A percentile compares a stretch with the other conserved stretches of the same genome.
phyloP scores from a whole-genome alignment of 1,284 basidiomycete genomes.

The Meira miltonrushii region DNA sequence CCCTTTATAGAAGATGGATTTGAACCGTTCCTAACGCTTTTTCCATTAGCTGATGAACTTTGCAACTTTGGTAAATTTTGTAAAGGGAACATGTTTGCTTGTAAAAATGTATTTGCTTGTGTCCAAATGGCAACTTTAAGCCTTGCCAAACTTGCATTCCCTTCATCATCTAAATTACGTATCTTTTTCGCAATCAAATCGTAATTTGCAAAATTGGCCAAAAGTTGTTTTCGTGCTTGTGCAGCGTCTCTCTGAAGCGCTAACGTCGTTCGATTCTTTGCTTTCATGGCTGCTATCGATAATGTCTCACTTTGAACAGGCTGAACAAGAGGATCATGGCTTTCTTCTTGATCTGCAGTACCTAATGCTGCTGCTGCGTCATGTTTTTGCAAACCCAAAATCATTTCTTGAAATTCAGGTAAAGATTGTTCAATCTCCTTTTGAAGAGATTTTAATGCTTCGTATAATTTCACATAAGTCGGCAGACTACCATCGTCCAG shows the following conservation, averaged over 20 bases:
- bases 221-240: conserved; percentile 68
- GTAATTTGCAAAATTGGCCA: conserved; percentile 79
- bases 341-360: background rate
- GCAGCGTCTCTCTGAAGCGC: conserved; percentile 59
- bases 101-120: conserved; percentile 73
- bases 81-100: conserved; percentile 52
- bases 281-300: background rate
- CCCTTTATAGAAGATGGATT: background rate
- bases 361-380: conserved; percentile 38
- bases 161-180: conserved; percentile 67
- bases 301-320: background rate
- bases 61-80: conserved; percentile 64
- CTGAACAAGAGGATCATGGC: background rate
- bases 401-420: conserved; percentile 67
- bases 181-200: conserved; percentile 83
- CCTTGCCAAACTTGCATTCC: background rate
- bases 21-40: background rate
- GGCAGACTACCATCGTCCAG: conserved; percentile 65
- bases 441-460: conserved; percentile 71
- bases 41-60: background rate
- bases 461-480: conserved; percentile 53
- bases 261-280: conserved; percentile 15
- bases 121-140: conserved; percentile 62
- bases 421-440: conserved; percentile 66
- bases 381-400: conserved; percentile 58